Evolutionary conservation across 2,329 filamentous ascomycete species (phyloP).

Genomic region (Apiospora pterosperma): DNA sequence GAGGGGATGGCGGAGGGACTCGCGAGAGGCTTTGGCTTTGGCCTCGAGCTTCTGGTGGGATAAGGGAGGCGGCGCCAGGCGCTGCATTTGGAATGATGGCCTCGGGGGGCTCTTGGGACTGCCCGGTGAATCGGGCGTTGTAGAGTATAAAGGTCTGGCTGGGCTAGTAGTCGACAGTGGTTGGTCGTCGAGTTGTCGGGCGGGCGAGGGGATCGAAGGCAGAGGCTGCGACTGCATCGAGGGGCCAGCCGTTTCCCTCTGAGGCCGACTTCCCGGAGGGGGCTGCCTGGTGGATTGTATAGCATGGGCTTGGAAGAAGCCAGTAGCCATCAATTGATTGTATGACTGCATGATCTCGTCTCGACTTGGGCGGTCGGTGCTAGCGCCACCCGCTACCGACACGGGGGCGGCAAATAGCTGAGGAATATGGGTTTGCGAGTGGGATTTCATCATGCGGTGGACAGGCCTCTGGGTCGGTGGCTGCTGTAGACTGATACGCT

Average conservation of each 20-base stretch:
- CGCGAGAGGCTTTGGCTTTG: conserved; percentile 10
- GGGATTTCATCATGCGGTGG: conserved; percentile 16
- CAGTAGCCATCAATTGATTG: conserved; percentile 51
- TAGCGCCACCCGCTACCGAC: background rate
- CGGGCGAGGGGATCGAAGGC: conserved; percentile 6
- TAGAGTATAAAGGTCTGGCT: background rate
- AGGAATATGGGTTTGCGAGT: conserved; percentile 22
- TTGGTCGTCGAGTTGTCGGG: background rate
- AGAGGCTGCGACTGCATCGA: conserved; percentile 1
- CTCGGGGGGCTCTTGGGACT: conserved; percentile 16
- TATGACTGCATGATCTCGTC: conserved; percentile 57
- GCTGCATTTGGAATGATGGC: conserved; percentile 15
- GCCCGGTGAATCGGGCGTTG: conserved; percentile 2
- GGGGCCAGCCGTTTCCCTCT: background rate
- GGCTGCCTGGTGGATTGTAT: conserved; percentile 54
- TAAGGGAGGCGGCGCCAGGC: background rate
- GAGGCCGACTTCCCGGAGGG: conserved; percentile 1
- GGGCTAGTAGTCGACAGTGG: background rate
- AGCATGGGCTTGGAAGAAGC: conserved; percentile 57
- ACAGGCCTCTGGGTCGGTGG: conserved; percentile 12
- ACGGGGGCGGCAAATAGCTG: conserved; percentile 11
- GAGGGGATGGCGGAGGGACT: conserved; percentile 18
- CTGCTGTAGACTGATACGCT: conserved; percentile 28
- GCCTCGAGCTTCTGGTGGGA: conserved; percentile 4
- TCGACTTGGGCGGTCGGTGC: conserved; percentile 29